A percentile compares a stretch with the other conserved stretches of the same genome.
Evolutionary conservation across 2,329 filamentous ascomycete genomes (phyloP).

Genomic region (Aspergillus sergii): DNA sequence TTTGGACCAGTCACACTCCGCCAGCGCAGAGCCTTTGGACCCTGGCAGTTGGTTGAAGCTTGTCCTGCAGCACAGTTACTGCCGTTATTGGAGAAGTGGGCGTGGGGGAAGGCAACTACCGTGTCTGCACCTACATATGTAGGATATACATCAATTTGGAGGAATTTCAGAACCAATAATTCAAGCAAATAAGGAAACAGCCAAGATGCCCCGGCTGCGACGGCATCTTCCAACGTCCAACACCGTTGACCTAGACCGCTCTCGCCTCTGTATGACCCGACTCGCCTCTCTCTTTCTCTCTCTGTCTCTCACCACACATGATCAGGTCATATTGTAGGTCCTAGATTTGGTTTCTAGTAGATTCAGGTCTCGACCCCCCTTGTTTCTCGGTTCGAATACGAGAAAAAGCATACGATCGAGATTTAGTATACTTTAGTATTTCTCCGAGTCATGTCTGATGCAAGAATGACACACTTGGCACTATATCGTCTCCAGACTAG

Average conservation of each 20-base stretch:
- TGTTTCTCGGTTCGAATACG: not conserved
- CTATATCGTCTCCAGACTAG: not conserved
- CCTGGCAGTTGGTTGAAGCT: slow-evolving; percentile 14
- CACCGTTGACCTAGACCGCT: not conserved
- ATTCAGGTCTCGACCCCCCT: not conserved
- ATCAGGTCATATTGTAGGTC: not conserved
- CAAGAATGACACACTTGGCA: not conserved
- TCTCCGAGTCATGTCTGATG: not conserved
- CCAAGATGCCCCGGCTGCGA: not conserved
- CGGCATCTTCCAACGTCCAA: not conserved
- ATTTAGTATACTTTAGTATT: not conserved
- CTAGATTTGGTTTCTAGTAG: not conserved
- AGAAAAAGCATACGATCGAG: not conserved
- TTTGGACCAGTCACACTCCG: slow-evolving; percentile 14
- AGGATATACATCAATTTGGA: not conserved
- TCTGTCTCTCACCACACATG: not conserved
- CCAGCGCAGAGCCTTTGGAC: slow-evolving; percentile 13
- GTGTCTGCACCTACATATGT: not conserved
- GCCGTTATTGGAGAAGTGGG: not conserved
- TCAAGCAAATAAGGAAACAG: not conserved
- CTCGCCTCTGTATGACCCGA: not conserved
- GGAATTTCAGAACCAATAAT: not conserved
- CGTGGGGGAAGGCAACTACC: not conserved
- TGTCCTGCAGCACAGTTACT: slow-evolving; percentile 7
- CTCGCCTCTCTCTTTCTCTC: not conserved